Evolutionary conservation across 352 stramenopile species (phyloP).

Genomic region (Halophytophthora polymorphica): DNA sequence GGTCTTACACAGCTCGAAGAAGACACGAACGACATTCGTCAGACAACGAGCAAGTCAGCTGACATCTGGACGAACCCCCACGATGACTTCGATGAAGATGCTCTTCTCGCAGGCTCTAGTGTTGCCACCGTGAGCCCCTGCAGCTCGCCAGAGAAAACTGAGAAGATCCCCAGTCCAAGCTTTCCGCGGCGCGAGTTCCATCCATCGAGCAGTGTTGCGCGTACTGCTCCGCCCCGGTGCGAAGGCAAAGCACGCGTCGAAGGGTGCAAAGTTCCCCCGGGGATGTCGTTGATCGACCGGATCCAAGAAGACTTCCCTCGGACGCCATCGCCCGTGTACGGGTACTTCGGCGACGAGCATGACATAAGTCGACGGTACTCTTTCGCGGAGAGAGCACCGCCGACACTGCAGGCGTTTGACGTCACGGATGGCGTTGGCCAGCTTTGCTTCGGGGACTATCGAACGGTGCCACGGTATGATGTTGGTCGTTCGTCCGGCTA

Average conservation of each 20-base stretch:
- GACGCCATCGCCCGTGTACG: slow-evolving; percentile 65
- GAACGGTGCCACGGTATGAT: slow-evolving; percentile 16
- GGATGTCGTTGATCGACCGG: slow-evolving; percentile 64
- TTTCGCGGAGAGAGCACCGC: slow-evolving; percentile 16
- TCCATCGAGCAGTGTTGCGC: slow-evolving; percentile 5
- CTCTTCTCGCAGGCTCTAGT: slow-evolving; percentile 7
- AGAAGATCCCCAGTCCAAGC: slow-evolving; percentile 11
- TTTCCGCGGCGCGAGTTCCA: slow-evolving; percentile 17
- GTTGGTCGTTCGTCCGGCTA: slow-evolving; percentile 5
- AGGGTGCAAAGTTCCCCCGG: slow-evolving; percentile 22
- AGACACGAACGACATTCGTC: slow-evolving; percentile 6
- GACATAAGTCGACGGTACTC: slow-evolving; percentile 12
- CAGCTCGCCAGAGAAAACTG: slow-evolving; percentile 32
- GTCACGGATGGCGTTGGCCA: slow-evolving; percentile 29
- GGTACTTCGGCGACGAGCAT: slow-evolving; percentile 19
- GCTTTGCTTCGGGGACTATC: slow-evolving; percentile 27
- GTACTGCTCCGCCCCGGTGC: slow-evolving; percentile 5
- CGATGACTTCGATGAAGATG: slow-evolving; percentile 23
- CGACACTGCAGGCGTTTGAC: slow-evolving; percentile 15
- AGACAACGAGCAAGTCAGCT: slow-evolving; percentile 6
- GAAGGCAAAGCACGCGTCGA: slow-evolving; percentile 20
- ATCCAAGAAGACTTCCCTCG: slow-evolving; percentile 82
- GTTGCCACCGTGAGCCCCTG: slow-evolving; percentile 15
- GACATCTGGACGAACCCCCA: slow-evolving; percentile 36
- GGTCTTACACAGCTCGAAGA: slow-evolving; percentile 12